Percentiles rank a stretch among this genome's conserved stretches.
Conservation (phyloP, 1,284 basidiomycete species). For the Trichosporon coremiiforme region DNA sequence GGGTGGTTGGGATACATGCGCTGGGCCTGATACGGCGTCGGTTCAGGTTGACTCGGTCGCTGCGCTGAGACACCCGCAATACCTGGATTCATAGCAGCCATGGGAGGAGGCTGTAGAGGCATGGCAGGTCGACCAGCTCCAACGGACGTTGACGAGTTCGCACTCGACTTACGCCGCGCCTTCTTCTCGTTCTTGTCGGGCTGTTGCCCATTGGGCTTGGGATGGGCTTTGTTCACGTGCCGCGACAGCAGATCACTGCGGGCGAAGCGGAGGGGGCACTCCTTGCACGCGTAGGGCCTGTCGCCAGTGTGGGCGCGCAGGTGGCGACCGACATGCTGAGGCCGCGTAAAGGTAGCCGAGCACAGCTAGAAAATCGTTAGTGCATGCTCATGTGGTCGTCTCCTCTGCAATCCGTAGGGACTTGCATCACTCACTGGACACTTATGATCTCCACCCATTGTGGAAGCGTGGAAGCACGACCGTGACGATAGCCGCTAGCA, state of each 20-base stretch:
- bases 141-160: background rate
- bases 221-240: conserved; percentile 87
- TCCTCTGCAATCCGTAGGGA: background rate
- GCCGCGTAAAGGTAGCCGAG: conserved; percentile 81
- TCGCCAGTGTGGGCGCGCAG: conserved; percentile 92
- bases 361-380: conserved; percentile 60
- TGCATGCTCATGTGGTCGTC: no score
- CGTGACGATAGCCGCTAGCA: background rate
- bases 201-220: conserved; percentile 62
- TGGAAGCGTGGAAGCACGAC: background rate
- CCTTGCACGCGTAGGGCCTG: conserved; percentile 83
- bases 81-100: background rate
- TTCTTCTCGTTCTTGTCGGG: conserved; percentile 42
- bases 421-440: conserved; percentile 31
- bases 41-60: conserved; percentile 23
- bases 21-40: conserved; percentile 40
- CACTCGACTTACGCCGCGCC: conserved; percentile 41
- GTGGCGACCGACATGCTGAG: conserved; percentile 85
- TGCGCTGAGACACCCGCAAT: background rate
- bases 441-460: conserved; percentile 37
- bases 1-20: conserved; percentile 53
- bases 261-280: conserved; percentile 86
- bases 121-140: background rate
- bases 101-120: background rate
- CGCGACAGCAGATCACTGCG: conserved; percentile 81